phyloP scores from a whole-genome alignment of 176 grass and related monocot genomes.

The Echinochloa phyllopogon region DNA sequence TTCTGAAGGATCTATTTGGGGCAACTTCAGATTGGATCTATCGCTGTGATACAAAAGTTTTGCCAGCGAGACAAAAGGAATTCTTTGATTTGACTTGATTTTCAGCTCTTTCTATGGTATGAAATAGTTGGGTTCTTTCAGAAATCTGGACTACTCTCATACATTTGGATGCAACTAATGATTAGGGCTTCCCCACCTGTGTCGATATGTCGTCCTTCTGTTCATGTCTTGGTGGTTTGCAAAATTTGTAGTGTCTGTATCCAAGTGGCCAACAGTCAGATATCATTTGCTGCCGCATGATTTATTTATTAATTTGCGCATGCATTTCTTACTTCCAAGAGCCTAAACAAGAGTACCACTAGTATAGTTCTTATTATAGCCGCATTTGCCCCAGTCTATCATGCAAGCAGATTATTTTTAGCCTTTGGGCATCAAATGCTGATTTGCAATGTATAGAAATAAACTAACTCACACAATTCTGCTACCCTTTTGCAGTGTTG shows the following conservation, averaged over 20 bases:
- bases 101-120: not conserved
- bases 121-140: not conserved
- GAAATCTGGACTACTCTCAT: conserved; percentile 15
- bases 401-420: not conserved
- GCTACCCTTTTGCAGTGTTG: conserved; percentile 57
- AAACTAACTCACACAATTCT: not conserved
- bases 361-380: not conserved
- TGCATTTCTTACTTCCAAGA: conserved; percentile 1
- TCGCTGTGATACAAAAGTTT: not conserved
- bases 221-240: conserved; percentile 18
- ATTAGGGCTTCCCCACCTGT: conserved; percentile 7
- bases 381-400: not conserved
- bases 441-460: not conserved
- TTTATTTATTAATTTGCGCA: not conserved
- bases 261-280: not conserved
- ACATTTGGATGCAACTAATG: not conserved
- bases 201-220: not conserved
- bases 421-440: not conserved
- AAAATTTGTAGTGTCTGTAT: not conserved
- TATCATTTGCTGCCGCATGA: not conserved
- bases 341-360: not conserved
- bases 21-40: conserved; percentile 31
- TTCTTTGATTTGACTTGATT: conserved; percentile 13
- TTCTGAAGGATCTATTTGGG: not conserved
- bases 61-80: not conserved